Evolutionary conservation across 805 yeast species (phyloP).

Genomic region (Myxozyma geophila): DNA sequence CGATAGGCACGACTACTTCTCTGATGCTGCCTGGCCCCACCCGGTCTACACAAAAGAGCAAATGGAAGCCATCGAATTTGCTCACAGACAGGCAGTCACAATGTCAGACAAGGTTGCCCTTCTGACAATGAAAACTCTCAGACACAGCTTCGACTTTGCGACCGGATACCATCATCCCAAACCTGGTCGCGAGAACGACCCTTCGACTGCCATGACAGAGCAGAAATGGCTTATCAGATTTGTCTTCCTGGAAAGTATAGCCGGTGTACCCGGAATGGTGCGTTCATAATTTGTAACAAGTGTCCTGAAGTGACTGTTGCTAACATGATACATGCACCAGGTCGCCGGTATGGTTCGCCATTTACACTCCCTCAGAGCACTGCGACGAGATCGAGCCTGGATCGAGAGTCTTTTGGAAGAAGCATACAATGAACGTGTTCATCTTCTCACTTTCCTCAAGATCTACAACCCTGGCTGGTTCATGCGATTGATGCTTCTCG

Average conservation of each 20-base stretch:
- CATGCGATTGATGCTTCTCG: slow-evolving; percentile 57
- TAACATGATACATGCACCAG: slow-evolving; percentile 4
- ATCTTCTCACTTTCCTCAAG: slow-evolving; percentile 67
- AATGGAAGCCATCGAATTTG: slow-evolving; percentile 52
- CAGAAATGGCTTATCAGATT: slow-evolving; percentile 64
- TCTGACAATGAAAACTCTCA: slow-evolving; percentile 51
- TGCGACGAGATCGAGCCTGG: slow-evolving; percentile 74
- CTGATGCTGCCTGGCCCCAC: slow-evolving; percentile 48
- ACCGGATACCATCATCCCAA: slow-evolving; percentile 69
- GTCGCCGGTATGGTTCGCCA: slow-evolving; percentile 75
- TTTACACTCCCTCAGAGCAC: slow-evolving; percentile 62
- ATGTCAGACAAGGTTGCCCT: slow-evolving; percentile 59
- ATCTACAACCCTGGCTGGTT: slow-evolving; percentile 66
- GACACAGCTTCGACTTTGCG: slow-evolving; percentile 60
- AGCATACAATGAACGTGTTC: slow-evolving; percentile 81
- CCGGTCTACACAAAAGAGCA: slow-evolving; percentile 48
- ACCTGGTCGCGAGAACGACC: slow-evolving; percentile 44
- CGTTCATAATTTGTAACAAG: neutral
- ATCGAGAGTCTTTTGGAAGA: slow-evolving; percentile 73
- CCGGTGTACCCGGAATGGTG: slow-evolving; percentile 77
- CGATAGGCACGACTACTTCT: slow-evolving; percentile 31
- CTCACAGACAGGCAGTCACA: slow-evolving; percentile 57
- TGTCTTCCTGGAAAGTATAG: slow-evolving; percentile 70
- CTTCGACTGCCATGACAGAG: slow-evolving; percentile 58
- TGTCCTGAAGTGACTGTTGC: neutral